Evolutionary conservation across 2,329 filamentous ascomycete species (phyloP), one percentile per base, ranked within the genome.

Genomic region (Sarocladium brachiariae): DNA sequence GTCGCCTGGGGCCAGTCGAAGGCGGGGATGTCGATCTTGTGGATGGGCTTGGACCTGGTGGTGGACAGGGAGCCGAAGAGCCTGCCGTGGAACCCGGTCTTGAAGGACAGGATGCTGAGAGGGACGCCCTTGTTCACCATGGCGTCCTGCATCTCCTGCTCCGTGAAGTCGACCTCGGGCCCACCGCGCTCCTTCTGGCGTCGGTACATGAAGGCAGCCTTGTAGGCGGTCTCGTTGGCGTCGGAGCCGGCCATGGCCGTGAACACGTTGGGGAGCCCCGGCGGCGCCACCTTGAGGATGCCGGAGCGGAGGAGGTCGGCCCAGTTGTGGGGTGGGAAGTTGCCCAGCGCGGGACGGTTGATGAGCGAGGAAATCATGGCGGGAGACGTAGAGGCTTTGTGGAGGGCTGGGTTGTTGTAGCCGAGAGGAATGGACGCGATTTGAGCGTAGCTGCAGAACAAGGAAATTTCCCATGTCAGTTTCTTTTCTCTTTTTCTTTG

Each of bases 1-100:
- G 87, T 81, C 16, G 89, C 89, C 68, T 92, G 88, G 24, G 90
- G 90, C 90, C 90, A 96, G 77, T 96, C 87, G 63, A 96, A 96
- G 62, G 90, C 88, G 21, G 90, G 90, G 60, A 96, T 95, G 65
- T 96, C 90, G 59, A 96, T 75, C 74, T 96, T 96, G 77, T 96
- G 90, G 66, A 96, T 91, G 43, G 90, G 81, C 78, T 96, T 96
- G 69, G 86, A 91, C 65, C 90, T 86, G 13, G 90, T 96, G 52
- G 89, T 95, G 54, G 87, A 92, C 51, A 96, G 78, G 52, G 81
- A 86, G 63, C 89, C 90, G 61, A 96, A 95, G 43, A 95, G 81
- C 57, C 90, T 89, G 58, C 90, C 90, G 73, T 96, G 90, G 78
- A 96, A 96, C 55, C 77, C 88, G 33, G 84, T 83, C 71, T 84